Percentiles rank a stretch among this genome's conserved stretches.
Evolutionary conservation across 768 basidiomycete species (phyloP).

Genomic region (Asterophora parasitica): DNA sequence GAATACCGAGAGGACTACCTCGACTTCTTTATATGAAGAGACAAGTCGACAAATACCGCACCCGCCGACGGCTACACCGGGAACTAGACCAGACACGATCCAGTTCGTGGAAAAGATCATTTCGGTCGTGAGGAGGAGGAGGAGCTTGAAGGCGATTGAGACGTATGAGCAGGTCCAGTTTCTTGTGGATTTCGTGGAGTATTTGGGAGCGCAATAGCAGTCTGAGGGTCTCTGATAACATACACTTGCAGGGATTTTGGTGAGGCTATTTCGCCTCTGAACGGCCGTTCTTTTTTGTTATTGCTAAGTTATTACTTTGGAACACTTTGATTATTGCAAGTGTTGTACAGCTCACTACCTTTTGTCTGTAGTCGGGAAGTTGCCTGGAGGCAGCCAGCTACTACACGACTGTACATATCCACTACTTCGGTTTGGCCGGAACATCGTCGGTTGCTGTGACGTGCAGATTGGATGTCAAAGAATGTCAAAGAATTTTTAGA

Average conservation of each 20-base stretch:
- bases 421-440: too few species aligned
- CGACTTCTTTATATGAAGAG: background rate
- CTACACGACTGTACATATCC: too few species aligned
- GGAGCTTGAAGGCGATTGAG: slow-evolving; percentile 90
- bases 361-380: too few species aligned
- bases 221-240: background rate
- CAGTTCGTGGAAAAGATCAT: slow-evolving; percentile 72
- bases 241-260: too few species aligned
- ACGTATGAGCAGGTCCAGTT: slow-evolving; percentile 91
- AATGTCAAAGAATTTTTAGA: too few species aligned
- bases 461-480: too few species aligned
- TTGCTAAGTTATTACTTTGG: slow-evolving; percentile 4
- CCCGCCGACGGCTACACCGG: background rate
- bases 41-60: background rate
- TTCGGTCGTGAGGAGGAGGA: slow-evolving; percentile 60
- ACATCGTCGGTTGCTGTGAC: too few species aligned
- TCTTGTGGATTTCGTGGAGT: slow-evolving; percentile 70
- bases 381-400: too few species aligned
- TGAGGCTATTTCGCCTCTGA: background rate
- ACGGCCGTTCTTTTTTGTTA: slow-evolving; percentile 1
- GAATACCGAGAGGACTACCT: slow-evolving; percentile 14
- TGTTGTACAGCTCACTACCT: background rate
- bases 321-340: background rate
- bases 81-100: slow-evolving; percentile 42
- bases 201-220: slow-evolving; percentile 30